Conservation (phyloP, 805 yeast genomes). For the Saturnispora serradocipensis region DNA sequence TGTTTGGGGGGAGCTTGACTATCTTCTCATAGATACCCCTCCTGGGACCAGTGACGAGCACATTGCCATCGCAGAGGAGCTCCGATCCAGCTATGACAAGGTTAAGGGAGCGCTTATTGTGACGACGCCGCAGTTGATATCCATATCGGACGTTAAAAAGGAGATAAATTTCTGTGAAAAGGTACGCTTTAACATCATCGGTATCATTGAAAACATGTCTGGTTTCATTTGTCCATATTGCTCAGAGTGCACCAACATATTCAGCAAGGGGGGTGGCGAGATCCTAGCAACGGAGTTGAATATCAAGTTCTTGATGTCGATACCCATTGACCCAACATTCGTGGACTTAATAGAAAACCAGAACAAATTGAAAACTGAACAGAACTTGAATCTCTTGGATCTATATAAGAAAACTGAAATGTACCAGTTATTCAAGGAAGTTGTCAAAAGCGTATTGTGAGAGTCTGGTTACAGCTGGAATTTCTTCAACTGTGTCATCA, state of each 20-base stretch:
- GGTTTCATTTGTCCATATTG: conserved; percentile 95
- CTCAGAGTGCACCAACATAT: conserved; percentile 83
- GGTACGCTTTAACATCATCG: conserved; percentile 71
- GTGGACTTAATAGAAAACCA: conserved; percentile 80
- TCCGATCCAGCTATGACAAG: conserved; percentile 54
- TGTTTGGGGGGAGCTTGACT: conserved; percentile 78
- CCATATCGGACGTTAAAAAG: conserved; percentile 88
- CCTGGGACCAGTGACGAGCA: conserved; percentile 99
- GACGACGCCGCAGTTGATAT: conserved; percentile 92
- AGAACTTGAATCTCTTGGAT: conserved; percentile 26
- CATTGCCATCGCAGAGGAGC: conserved; percentile 89
- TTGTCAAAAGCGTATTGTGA: conserved; percentile 16
- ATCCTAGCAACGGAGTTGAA: conserved; percentile 51
- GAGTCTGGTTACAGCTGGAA: not conserved
- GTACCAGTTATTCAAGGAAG: conserved; percentile 36
- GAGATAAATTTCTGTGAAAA: conserved; percentile 88
- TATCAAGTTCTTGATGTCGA: conserved; percentile 68
- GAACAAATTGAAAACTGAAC: conserved; percentile 48
- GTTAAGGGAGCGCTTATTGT: conserved; percentile 76
- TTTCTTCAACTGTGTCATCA: not conserved
- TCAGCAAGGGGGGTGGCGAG: conserved; percentile 89
- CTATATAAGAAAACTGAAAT: conserved; percentile 31
- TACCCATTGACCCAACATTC: conserved; percentile 91
- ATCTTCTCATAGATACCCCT: conserved; percentile 88
- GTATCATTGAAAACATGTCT: conserved; percentile 92